phyloP scores from a whole-genome alignment of 2,329 filamentous ascomycete species.

The Shiraia sp. region DNA sequence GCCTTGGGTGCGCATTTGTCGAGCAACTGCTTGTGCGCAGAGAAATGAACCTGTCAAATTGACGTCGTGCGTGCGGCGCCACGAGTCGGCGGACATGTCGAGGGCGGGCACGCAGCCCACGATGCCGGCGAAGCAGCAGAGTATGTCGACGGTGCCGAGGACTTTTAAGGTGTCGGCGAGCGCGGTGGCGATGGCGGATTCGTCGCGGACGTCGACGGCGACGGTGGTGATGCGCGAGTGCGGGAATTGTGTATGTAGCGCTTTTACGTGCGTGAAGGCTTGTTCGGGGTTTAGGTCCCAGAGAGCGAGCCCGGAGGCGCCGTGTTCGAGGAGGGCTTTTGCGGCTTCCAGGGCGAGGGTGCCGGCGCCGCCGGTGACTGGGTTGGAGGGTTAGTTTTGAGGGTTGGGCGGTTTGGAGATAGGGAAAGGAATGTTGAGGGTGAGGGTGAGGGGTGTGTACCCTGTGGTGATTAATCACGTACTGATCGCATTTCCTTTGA shows the following conservation, averaged over 20 bases:
- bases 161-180: slow-evolving; percentile 42
- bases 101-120: slow-evolving; percentile 66
- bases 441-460: slow-evolving; percentile 9
- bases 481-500: slow-evolving; percentile 59
- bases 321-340: slow-evolving; percentile 70
- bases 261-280: slow-evolving; percentile 48
- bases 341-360: slow-evolving; percentile 63
- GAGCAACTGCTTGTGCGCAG: slow-evolving; percentile 66
- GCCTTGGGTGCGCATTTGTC: slow-evolving; percentile 43
- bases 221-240: slow-evolving; percentile 54
- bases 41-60: slow-evolving; percentile 74
- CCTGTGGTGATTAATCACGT: slow-evolving; percentile 32
- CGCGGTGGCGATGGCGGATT: slow-evolving; percentile 49
- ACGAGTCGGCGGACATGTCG: slow-evolving; percentile 62
- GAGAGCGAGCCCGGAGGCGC: slow-evolving; percentile 61
- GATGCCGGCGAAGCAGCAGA: slow-evolving; percentile 70
- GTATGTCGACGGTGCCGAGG: slow-evolving; percentile 58
- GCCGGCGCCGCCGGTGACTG: slow-evolving; percentile 69
- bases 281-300: slow-evolving; percentile 60
- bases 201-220: slow-evolving; percentile 64
- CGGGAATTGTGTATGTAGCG: slow-evolving; percentile 60
- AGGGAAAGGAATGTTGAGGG: not conserved
- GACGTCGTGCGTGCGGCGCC: slow-evolving; percentile 67
- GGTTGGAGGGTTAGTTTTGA: not conserved
- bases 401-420: slow-evolving; percentile 2